phyloP scores from a whole-genome alignment of 345 rosid species.

The Rhizophora mangle region DNA sequence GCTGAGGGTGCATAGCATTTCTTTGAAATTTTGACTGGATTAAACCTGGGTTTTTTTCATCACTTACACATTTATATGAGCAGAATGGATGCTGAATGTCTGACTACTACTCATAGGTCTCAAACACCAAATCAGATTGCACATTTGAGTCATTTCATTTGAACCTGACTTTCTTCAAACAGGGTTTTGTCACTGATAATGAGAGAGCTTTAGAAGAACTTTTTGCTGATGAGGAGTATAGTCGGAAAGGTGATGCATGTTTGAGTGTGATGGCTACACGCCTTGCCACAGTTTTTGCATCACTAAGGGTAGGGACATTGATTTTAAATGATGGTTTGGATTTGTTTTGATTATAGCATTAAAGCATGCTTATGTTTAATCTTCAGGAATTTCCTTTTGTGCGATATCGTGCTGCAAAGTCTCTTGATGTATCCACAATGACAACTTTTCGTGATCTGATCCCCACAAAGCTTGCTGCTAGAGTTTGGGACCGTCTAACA shows the following conservation, averaged over 20 bases:
- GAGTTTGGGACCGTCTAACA: constrained; percentile 85
- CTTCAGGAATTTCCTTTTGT: constrained; percentile 89
- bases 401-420: constrained; percentile 90
- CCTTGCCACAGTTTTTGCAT: constrained; percentile 95
- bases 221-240: constrained; percentile 75
- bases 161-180: constrained; percentile 12
- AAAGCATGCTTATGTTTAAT: constrained; percentile 18
- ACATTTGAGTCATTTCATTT: not conserved
- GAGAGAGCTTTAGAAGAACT: constrained; percentile 91
- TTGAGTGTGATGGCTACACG: constrained; percentile 92
- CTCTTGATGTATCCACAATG: constrained; percentile 93
- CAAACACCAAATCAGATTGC: too few relatives aligned
- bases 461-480: constrained; percentile 98
- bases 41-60: too few relatives aligned
- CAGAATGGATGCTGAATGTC: too few relatives aligned
- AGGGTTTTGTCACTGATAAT: constrained; percentile 93
- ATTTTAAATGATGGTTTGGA: constrained; percentile 22
- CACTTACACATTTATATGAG: too few relatives aligned
- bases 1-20: too few relatives aligned
- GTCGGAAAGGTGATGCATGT: constrained; percentile 73
- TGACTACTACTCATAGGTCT: too few relatives aligned
- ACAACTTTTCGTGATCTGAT: constrained; percentile 87
- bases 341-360: not conserved
- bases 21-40: too few relatives aligned
- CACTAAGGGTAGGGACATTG: constrained; percentile 65